These are phyloP conservation scores for Pythium rishiriense DNA, from an alignment of 352 stramenopile genomes.

Conservation along the genomic window DNA sequence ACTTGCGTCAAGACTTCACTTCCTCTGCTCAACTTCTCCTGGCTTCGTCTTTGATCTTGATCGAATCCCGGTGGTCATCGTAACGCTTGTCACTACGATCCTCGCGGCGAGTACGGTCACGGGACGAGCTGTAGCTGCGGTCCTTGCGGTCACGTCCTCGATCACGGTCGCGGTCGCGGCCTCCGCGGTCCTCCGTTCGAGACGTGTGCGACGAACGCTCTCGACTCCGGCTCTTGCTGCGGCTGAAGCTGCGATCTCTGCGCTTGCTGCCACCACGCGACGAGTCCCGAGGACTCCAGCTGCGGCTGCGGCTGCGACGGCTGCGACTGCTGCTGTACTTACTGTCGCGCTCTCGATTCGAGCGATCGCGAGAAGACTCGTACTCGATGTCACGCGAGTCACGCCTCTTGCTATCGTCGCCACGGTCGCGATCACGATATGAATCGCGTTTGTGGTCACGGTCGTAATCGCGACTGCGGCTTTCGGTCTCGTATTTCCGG, in stretches of 20 bases:
- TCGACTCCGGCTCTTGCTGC: conserved; percentile 34
- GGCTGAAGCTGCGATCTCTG: conserved; percentile 41
- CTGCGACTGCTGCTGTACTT: conserved; percentile 6
- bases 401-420: neutral
- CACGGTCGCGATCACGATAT: conserved; percentile 13
- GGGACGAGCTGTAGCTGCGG: conserved; percentile 19
- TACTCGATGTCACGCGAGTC: neutral
- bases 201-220: conserved; percentile 21
- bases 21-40: conserved; percentile 1
- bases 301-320: conserved; percentile 30
- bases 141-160: conserved; percentile 14
- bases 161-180: conserved; percentile 8
- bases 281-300: conserved; percentile 33
- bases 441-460: conserved; percentile 5
- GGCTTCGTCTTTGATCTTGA: conserved; percentile 22
- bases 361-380: conserved; percentile 15
- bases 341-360: conserved; percentile 32
- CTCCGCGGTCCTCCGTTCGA: conserved; percentile 4
- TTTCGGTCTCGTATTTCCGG: neutral
- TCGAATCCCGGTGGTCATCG: conserved; percentile 8
- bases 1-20: neutral
- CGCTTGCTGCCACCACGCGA: conserved; percentile 33
- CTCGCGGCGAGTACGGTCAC: conserved; percentile 13
- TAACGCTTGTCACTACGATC: conserved; percentile 12
- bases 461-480: conserved; percentile 8